These are phyloP conservation scores for Diutina pseudorugosa DNA, from an alignment of 1,139 yeast species.

Conservation along the genomic window DNA sequence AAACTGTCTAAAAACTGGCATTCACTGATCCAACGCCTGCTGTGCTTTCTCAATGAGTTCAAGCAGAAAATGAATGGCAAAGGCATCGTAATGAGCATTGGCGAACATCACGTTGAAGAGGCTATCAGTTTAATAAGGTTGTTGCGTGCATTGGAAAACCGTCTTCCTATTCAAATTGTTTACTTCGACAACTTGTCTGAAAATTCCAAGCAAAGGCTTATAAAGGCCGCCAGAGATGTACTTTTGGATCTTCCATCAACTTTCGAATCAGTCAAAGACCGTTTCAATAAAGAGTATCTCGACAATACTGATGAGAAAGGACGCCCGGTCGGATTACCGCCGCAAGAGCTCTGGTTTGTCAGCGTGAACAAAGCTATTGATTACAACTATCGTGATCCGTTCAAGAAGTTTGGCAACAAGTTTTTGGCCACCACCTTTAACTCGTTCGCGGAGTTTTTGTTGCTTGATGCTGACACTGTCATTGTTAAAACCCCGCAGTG, in stretches of 20 bases:
- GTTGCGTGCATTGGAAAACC: slow-evolving; percentile 32
- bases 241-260: slow-evolving; percentile 9
- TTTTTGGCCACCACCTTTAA: slow-evolving; percentile 37
- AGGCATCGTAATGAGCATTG: slow-evolving; percentile 41
- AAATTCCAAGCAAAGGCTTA: slow-evolving; percentile 14
- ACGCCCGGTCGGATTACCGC: slow-evolving; percentile 13
- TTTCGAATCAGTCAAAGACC: slow-evolving; percentile 13
- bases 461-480: slow-evolving; percentile 41
- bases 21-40: not conserved
- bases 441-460: slow-evolving; percentile 36
- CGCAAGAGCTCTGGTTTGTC: slow-evolving; percentile 33
- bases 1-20: not conserved
- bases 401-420: slow-evolving; percentile 33
- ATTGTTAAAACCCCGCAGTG: slow-evolving; percentile 23
- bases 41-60: slow-evolving; percentile 16
- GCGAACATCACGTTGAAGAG: slow-evolving; percentile 30
- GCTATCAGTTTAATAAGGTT: slow-evolving; percentile 31
- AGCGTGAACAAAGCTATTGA: slow-evolving; percentile 24
- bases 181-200: slow-evolving; percentile 18
- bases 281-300: slow-evolving; percentile 10
- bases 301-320: not conserved
- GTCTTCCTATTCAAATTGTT: slow-evolving; percentile 43
- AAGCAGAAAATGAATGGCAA: slow-evolving; percentile 28
- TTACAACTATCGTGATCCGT: slow-evolving; percentile 14
- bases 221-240: slow-evolving; percentile 16